These are phyloP conservation scores for Candida tibetensis DNA, from an alignment of 805 yeast species.

Conservation along the genomic window DNA sequence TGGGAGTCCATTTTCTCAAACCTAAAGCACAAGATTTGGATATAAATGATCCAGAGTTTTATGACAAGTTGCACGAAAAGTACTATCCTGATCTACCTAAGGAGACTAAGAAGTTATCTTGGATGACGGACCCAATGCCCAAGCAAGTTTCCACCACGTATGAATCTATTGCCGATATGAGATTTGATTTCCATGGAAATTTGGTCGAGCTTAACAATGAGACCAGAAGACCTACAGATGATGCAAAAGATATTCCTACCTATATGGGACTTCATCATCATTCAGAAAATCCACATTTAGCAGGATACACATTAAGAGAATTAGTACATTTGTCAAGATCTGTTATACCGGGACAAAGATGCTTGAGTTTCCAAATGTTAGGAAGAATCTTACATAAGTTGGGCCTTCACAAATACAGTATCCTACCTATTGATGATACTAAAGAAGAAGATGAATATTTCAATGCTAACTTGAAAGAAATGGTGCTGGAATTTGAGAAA, in stretches of 20 bases:
- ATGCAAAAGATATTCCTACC: constrained; percentile 41
- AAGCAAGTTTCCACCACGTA: constrained; percentile 39
- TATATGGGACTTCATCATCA: constrained; percentile 86
- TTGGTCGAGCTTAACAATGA: constrained; percentile 50
- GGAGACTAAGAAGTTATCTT: constrained; percentile 76
- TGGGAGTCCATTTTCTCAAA: constrained; percentile 64
- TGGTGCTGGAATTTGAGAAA: constrained; percentile 42
- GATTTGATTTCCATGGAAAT: constrained; percentile 88
- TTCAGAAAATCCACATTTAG: constrained; percentile 79
- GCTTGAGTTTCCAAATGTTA: constrained; percentile 78
- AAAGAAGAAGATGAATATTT: constrained; percentile 38
- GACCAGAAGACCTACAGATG: constrained; percentile 8
- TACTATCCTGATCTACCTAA: constrained; percentile 88
- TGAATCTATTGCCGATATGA: constrained; percentile 60
- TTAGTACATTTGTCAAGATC: constrained; percentile 77
- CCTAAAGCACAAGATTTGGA: constrained; percentile 49
- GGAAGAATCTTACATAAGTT: constrained; percentile 86
- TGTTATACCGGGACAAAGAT: constrained; percentile 77
- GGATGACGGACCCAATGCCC: constrained; percentile 79
- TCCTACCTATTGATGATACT: constrained; percentile 44
- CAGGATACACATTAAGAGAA: constrained; percentile 89
- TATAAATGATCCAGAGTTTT: constrained; percentile 73
- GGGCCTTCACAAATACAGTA: constrained; percentile 58
- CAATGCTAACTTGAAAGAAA: constrained; percentile 21
- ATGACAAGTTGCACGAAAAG: constrained; percentile 73